Base-by-base conservation (phyloP, 2,329 filamentous ascomycete species). In the Xylogone sp. region DNA sequence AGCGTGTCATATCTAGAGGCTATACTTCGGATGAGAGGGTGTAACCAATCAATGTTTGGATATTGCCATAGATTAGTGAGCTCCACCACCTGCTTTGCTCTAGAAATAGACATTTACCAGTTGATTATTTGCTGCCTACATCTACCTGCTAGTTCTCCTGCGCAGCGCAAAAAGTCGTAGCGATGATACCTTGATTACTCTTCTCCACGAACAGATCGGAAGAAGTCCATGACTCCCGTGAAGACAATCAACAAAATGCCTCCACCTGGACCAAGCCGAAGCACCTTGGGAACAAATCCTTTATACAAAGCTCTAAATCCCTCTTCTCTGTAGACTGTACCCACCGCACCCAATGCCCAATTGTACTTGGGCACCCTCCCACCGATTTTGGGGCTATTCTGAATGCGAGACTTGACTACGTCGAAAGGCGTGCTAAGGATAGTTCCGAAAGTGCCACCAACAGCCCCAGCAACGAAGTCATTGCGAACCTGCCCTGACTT, bases 381-480 rank as follows among this genome's bases (percentile, higher is more conserved):
- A 18, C 86, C 68, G 27, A 94, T 75, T 77, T 88, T 91, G 61
- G 88, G 78, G 50, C 82, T 88, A 76, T 97, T 97, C 74, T 97
- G 92, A 61, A 97, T 97, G 58, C 92, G 86, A 61, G 88, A 93
- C 82, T 97, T 97, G 75, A 96, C 91, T 21, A 96, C 91, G 63
- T 96, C 91, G 82, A 95, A 84, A 52, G 90, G 90, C 3, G 92
- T 96, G 78, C 97, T 97, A 57, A 96, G 69, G 43, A 96, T 79
- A 3, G 92, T 97, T 68, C 92, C 92, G 47, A 86, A 78, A 8
- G 91, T 96, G 54, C 93, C 92, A 72, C 92, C 92, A 57, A 96
- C 70, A 44, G 86, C 78, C 68, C 92, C 92, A 18, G 90, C 90
- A 53, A 94, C 74, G 56, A 97, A 74, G 65, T 97, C 91, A 68